A percentile compares a stretch with the other conserved stretches of the same genome.
Conservation (phyloP, 2,329 filamentous ascomycete species). For the Biscogniauxia marginata region DNA sequence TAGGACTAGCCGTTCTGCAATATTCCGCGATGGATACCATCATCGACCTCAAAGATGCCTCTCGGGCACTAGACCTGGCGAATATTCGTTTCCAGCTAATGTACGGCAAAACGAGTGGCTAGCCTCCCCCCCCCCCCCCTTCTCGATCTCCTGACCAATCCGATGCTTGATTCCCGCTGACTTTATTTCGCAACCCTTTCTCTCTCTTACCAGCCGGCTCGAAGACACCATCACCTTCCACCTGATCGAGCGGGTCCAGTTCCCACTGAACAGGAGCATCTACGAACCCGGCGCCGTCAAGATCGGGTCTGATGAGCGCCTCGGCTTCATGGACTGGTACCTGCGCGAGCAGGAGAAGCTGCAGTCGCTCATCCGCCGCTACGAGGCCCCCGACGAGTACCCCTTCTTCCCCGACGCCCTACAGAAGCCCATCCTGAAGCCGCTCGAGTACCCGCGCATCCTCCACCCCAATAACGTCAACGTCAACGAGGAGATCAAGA, state of each 20-base stretch:
- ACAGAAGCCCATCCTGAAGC: conserved; percentile 78
- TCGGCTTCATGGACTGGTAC: conserved; percentile 93
- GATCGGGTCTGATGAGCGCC: conserved; percentile 55
- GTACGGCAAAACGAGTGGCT: conserved; percentile 48
- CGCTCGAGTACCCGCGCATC: conserved; percentile 83
- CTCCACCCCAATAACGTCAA: conserved; percentile 87
- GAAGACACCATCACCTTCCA: conserved; percentile 98
- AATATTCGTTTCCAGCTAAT: conserved; percentile 94
- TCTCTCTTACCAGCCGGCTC: conserved; percentile 64
- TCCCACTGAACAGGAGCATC: conserved; percentile 85
- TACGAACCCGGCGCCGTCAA: conserved; percentile 78
- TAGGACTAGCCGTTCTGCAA: too few species aligned
- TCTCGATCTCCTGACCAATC: background rate
- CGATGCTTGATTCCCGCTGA: background rate
- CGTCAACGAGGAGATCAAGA: conserved; percentile 83
- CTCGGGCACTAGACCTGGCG: conserved; percentile 81
- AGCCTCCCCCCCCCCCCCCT: conserved; percentile 3
- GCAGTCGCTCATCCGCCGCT: conserved; percentile 90
- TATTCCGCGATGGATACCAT: conserved; percentile 97
- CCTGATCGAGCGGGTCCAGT: conserved; percentile 96
- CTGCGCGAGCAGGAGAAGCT: conserved; percentile 85
- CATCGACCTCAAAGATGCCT: conserved; percentile 82
- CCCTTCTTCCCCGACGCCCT: conserved; percentile 89
- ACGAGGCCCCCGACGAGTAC: conserved; percentile 94
- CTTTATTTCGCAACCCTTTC: too few species aligned